Evolutionary conservation across 139 green algal species (phyloP).

Genomic region (Spirogloea muscicola): DNA sequence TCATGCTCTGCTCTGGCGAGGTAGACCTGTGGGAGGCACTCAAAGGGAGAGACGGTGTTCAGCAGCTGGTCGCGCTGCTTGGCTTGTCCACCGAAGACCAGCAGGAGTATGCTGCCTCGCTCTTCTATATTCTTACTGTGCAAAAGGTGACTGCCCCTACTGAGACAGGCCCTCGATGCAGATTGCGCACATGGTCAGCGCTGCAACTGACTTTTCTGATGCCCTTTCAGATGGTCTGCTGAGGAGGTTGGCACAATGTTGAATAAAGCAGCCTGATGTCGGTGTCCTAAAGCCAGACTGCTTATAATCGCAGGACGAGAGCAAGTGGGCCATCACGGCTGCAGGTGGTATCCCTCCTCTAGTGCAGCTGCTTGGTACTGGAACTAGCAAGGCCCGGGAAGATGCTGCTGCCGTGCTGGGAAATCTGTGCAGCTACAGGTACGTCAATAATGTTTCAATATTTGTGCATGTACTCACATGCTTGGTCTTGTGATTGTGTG

Average conservation of each 20-base stretch:
- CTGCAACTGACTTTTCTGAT: too few species aligned
- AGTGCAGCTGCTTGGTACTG: slow-evolving; percentile 31
- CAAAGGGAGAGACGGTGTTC: slow-evolving; percentile 20
- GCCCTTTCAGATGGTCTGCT: too few species aligned
- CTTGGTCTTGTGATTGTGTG: too few species aligned
- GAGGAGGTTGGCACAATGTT: too few species aligned
- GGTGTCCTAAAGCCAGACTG: too few species aligned
- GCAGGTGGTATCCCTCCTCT: slow-evolving; percentile 31
- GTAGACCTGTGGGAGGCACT: slow-evolving; percentile 26
- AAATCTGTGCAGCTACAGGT: slow-evolving; percentile 25
- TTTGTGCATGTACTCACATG: too few species aligned
- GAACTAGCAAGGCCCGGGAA: slow-evolving; percentile 27
- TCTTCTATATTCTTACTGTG: slow-evolving; percentile 25
- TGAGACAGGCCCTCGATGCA: too few species aligned
- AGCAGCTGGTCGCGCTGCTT: slow-evolving; percentile 35
- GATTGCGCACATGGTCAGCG: too few species aligned
- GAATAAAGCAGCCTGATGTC: too few species aligned
- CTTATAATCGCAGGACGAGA: slow-evolving; percentile 31
- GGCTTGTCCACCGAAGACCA: slow-evolving; percentile 40
- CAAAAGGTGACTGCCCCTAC: too few species aligned
- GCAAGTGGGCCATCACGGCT: slow-evolving; percentile 45
- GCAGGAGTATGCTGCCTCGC: slow-evolving; percentile 31
- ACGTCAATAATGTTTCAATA: too few species aligned
- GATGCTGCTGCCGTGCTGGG: slow-evolving; percentile 28
- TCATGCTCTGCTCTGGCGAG: slow-evolving; percentile 15